These are phyloP conservation scores for Cyphellophora attinorum DNA, from an alignment of 2,329 filamentous ascomycete genomes.

Conservation along the genomic window DNA sequence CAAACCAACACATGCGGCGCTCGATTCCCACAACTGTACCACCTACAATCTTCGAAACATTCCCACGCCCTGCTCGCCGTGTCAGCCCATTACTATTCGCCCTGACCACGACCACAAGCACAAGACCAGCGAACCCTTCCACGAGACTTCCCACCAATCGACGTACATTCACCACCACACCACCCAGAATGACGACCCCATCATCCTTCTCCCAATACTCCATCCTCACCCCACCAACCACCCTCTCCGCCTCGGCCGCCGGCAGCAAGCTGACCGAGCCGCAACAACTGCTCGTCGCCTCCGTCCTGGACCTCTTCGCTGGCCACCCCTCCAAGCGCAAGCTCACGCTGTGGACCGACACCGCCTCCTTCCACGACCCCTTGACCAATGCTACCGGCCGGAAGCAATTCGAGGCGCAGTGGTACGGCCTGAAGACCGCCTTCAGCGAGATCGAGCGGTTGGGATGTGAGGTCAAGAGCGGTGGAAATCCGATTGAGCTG, in stretches of 20 bases:
- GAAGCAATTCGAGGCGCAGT: constrained; percentile 43
- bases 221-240: constrained; percentile 22
- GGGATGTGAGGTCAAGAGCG: constrained; percentile 42
- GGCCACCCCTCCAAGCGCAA: constrained; percentile 18
- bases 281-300: constrained; percentile 48
- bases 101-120: neutral
- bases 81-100: neutral
- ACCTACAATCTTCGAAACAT: constrained; percentile 14
- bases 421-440: constrained; percentile 51
- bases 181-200: neutral
- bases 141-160: neutral
- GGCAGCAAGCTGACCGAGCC: constrained; percentile 41
- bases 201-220: constrained; percentile 3
- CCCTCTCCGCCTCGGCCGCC: constrained; percentile 41
- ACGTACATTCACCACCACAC: constrained; percentile 2
- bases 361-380: constrained; percentile 49
- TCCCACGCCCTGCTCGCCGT: constrained; percentile 3
- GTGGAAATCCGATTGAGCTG: constrained; percentile 52
- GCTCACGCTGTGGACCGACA: constrained; percentile 43
- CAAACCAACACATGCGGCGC: neutral
- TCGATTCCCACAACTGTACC: constrained; percentile 3
- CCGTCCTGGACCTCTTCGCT: constrained; percentile 53
- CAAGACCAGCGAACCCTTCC: neutral
- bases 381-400: constrained; percentile 49
- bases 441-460: constrained; percentile 51